Evolutionary conservation across 169 alveolate genomes (phyloP), one percentile per base, ranked within the genome.

Genomic region (Perkinsus chesapeaki): DNA sequence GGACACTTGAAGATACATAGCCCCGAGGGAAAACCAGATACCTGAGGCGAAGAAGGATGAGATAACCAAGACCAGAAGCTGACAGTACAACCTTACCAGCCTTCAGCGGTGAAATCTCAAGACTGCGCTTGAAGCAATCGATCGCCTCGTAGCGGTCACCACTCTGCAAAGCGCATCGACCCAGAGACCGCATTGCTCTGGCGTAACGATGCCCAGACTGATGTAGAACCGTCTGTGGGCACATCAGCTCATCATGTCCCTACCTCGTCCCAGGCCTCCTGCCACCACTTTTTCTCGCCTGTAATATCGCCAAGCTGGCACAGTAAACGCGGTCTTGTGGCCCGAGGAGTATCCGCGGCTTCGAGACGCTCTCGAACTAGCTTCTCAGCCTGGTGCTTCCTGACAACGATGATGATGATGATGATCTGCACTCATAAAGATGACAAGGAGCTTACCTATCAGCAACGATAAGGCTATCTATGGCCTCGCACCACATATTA

Each of bases 271-370:
- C 98, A 96, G 39, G 99, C 98, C 92, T 96, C 95, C 91, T 95
- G 94, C 94, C 96, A 97, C 92, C 94, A 96, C n/a, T 94, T 94
- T 39, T 92, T 94, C 93, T 97, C 96, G 92, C 95, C 95, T 39
- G 97, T 95, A 73, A 97, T 93, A 92, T 97, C 99, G 47, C 98
- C 99, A 16, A 97, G 95, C 31, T 97, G 93, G 92, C 98, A 97
- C 48, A 96, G 95, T 36, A 97, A 96, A 9, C 97, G 94, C 23
- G 82, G 82, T 23, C 82, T 1, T 1, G 82, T 60, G 36, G 82
- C 12, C 31, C 37, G 0, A 9, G 98, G 98, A 39, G 96, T 82
- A 20, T 94, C 96, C 91, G 96, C 73, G 73, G 95, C 95, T 36
- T 92, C 95, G 39, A 97, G 95, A 12, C 94, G 95, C 73, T 96